Percentiles rank a stretch among this genome's conserved stretches.
Evolutionary conservation across 164 flowering plant genomes (phyloP).

Genomic region (Amborella trichopoda): DNA sequence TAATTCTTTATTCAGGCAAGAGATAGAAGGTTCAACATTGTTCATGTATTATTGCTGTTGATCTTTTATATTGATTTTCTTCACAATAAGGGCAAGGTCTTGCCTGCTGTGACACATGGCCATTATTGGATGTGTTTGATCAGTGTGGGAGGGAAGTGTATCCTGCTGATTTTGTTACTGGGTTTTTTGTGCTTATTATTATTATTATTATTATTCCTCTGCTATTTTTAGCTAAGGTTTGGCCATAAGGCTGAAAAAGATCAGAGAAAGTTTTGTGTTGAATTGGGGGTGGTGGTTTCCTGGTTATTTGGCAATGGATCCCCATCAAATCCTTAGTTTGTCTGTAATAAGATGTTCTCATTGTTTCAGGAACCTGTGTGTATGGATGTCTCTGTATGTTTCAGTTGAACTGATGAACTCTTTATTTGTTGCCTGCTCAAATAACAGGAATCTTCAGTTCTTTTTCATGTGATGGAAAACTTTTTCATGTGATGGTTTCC

Average conservation of each 20-base stretch:
- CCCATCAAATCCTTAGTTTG: background rate
- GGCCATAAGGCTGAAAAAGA: background rate
- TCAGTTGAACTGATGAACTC: too few species aligned
- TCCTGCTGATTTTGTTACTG: too few species aligned
- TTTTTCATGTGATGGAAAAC: too few species aligned
- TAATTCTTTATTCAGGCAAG: conserved; percentile 28
- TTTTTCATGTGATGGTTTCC: too few species aligned
- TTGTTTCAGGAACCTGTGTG: too few species aligned
- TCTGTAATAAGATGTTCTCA: conserved; percentile 1
- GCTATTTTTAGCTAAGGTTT: background rate
- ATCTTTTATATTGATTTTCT: conserved; percentile 15
- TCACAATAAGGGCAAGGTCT: conserved; percentile 16
- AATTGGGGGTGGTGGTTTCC: background rate
- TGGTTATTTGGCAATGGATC: background rate
- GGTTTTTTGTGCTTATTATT: too few species aligned
- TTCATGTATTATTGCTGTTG: conserved; percentile 17
- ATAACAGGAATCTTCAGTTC: too few species aligned
- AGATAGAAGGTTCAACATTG: conserved; percentile 12
- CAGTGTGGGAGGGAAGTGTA: background rate
- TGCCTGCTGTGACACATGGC: conserved; percentile 4
- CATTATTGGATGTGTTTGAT: background rate
- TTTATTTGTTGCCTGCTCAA: too few species aligned
- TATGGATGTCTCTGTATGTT: too few species aligned
- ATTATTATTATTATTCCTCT: background rate
- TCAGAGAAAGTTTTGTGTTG: background rate